Evolutionary conservation across 352 stramenopile species (phyloP), one percentile per base, ranked within the genome.

Genomic region (Peronosclerospora sorghi): DNA sequence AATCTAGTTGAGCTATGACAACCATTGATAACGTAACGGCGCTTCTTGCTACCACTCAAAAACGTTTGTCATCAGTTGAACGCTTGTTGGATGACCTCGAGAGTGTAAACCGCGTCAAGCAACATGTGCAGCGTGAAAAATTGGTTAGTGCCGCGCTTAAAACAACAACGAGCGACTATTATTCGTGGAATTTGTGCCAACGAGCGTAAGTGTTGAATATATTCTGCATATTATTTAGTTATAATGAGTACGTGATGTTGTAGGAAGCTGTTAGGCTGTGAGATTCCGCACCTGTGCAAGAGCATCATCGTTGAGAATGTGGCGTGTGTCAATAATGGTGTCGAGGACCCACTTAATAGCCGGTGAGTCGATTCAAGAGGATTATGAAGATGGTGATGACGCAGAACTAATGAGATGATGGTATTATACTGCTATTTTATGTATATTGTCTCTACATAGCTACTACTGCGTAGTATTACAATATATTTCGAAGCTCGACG

Each of bases 241-340:
- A 27, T 9, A 28, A 1, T 36, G 15, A 35, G 1, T 23, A 9
- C 17, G 19, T 18, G 0, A 29, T 10, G 9, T 1, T 18, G 15
- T 40, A 88, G 76, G n/a, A 47, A 58, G 28, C 68, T 89, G 32
- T 55, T 94, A 15, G 49, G 72, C 10, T 88, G 76, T 48, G 46
- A 54, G 9, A 58, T 74, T 18, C 58, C 67, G 29, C 82, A 94
- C 40, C 54, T 94, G 21, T 94, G 82, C 62, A 94, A 94, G 60
- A 92, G 75, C 48, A 94, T 94, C 46, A 75, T 94, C 43, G 76
- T 94, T 21, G 77, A 94, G 49, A 94, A 94, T 59, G 81, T 76
- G 37, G 64, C 76, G 42, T 91, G 70, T 49, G 63, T 67, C 20
- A 79, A 80, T 51, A 54, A 39, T 18, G 62, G 65, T 15, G 51